These are phyloP conservation scores for Candida railenensis DNA, from an alignment of 805 yeast species.

Conservation along the genomic window DNA sequence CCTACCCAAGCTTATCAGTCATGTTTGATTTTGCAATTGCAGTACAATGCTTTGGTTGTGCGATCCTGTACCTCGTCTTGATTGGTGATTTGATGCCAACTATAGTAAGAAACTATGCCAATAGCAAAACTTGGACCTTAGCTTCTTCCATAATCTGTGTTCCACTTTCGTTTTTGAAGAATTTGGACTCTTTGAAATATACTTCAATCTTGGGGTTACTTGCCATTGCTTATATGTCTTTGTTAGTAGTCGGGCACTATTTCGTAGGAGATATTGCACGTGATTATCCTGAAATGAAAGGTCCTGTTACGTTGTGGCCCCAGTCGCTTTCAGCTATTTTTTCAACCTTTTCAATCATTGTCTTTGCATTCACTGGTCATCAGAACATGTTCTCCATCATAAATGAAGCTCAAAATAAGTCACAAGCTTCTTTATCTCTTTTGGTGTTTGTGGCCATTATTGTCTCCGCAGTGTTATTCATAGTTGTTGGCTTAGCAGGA, in stretches of 20 bases:
- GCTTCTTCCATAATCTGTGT: constrained; percentile 42
- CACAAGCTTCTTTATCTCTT: constrained; percentile 36
- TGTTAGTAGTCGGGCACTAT: constrained; percentile 73
- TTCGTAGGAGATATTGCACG: constrained; percentile 51
- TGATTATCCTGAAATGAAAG: constrained; percentile 15
- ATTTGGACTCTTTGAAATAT: constrained; percentile 78
- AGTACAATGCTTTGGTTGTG: constrained; percentile 70
- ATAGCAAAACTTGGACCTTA: constrained; percentile 59
- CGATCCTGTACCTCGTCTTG: constrained; percentile 65
- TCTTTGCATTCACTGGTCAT: constrained; percentile 94
- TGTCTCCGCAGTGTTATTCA: constrained; percentile 60
- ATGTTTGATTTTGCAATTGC: constrained; percentile 69
- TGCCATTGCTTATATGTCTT: constrained; percentile 74
- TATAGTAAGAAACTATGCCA: constrained; percentile 58
- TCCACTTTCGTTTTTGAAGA: constrained; percentile 71
- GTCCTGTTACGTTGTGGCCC: constrained; percentile 32
- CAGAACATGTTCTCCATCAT: constrained; percentile 90
- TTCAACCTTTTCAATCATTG: constrained; percentile 79
- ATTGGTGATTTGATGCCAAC: constrained; percentile 73
- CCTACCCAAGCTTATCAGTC: constrained; percentile 60
- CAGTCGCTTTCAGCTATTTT: constrained; percentile 52
- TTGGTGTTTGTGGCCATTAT: constrained; percentile 54
- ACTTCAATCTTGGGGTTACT: constrained; percentile 81
- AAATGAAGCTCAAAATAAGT: constrained; percentile 68
- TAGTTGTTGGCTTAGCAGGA: constrained; percentile 76